phyloP scores from a whole-genome alignment of 495 filamentous ascomycete genomes.

The Evansstolkia leycettana region DNA sequence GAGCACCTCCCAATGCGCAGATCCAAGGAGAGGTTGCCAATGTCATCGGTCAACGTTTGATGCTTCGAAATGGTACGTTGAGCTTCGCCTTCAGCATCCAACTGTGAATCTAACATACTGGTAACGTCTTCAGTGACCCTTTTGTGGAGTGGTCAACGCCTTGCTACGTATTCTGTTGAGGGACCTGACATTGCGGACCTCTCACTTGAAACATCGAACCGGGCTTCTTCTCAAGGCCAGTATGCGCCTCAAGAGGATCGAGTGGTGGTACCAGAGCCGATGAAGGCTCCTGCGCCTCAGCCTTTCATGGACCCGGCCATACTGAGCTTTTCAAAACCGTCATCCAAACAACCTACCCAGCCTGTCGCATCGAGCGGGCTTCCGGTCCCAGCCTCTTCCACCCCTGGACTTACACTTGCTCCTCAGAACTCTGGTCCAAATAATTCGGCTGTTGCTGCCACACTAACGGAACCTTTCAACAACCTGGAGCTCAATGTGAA shows the following conservation, averaged over 20 bases:
- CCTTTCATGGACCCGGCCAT: conserved; percentile 46
- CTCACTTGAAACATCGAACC: conserved; percentile 31
- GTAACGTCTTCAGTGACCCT: conserved; percentile 26
- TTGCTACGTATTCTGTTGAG: conserved; percentile 39
- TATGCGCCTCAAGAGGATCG: conserved; percentile 7
- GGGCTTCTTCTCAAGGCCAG: conserved; percentile 13
- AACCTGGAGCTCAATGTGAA: conserved; percentile 24
- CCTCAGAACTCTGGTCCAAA: conserved; percentile 6
- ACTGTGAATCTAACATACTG: neutral
- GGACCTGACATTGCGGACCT: conserved; percentile 45
- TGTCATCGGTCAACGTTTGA: conserved; percentile 62
- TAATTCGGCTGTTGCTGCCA: conserved; percentile 15
- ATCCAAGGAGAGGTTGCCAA: conserved; percentile 63
- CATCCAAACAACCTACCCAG: conserved; percentile 7
- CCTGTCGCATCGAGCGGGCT: conserved; percentile 1
- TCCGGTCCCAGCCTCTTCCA: conserved; percentile 1
- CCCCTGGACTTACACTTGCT: neutral
- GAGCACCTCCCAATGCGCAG: conserved; percentile 48
- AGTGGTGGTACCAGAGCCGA: conserved; percentile 1
- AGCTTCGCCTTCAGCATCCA: conserved; percentile 1
- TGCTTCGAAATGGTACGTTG: conserved; percentile 62
- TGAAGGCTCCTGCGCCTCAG: conserved; percentile 11
- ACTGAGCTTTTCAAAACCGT: conserved; percentile 29
- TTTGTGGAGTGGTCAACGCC: conserved; percentile 33
- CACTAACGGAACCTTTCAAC: conserved; percentile 31